Evolutionary conservation across 805 yeast genomes (phyloP), one percentile per base, ranked within the genome.

Genomic region (Diddensiella caesifluorescens): DNA sequence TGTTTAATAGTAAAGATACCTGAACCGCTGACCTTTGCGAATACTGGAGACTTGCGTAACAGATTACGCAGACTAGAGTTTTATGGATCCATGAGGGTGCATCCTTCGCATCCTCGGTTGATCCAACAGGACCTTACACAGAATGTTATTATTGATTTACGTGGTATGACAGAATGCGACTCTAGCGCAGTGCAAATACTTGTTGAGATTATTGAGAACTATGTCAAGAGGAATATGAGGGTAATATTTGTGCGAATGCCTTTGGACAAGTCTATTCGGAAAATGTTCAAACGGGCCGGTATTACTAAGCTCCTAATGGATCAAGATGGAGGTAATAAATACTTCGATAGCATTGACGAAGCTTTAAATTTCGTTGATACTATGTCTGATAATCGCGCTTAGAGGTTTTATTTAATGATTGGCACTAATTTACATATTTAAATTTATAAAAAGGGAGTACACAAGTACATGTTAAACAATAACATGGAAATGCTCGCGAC

Each of bases 21-120:
- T 0, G 96, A 88, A 56, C 95, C 96, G 1, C 67, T 88, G 46
- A 85, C 89, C 4, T 88, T 88, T 61, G 86, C 95, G 29, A 88
- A 89, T 59, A 73, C 89, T 5, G 82, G 82, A 21, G 94, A 85
- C 52, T 66, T 88, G 47, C 77, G 81, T 47, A 68, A 74, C 43
- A 68, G 90, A 27, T 64, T 88, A 44, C 66, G 71, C 32, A 67
- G 95, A 33, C 64, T 88, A 22, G 95, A 88, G 56, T 64, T 74
- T 41, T 85, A 83, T 53, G 94, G 95, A 0, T 78, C 94, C 0
- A 69, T 79, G 19, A 71, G 69, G 37, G 74, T 74, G 12, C 95
- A 88, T 55, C 95, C 95, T 0, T 84, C 87, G 1, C 74, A 74
- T 19, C 83, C 83, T 28, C 62, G 70, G 21, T 51, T 55, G n/a